phyloP scores from a whole-genome alignment of 768 basidiomycete genomes.

The Auricularia sp. region DNA sequence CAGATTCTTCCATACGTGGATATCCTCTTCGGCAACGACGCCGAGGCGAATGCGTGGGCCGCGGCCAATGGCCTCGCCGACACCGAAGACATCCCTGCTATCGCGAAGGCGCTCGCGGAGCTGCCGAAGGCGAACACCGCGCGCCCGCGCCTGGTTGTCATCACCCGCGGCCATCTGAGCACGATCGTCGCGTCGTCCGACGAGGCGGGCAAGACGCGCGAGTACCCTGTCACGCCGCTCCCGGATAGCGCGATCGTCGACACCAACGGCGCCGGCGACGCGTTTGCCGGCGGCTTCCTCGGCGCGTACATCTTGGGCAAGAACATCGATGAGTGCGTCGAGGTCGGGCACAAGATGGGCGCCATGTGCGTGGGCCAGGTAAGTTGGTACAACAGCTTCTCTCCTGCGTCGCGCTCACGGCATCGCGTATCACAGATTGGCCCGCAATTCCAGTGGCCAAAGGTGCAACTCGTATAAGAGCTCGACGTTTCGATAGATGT shows the following conservation, averaged over 20 bases:
- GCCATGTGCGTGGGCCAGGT: slow-evolving; percentile 70
- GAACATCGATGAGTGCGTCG: slow-evolving; percentile 61
- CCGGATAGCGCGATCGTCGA: slow-evolving; percentile 67
- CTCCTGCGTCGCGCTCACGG: not conserved
- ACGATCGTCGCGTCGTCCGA: slow-evolving; percentile 32
- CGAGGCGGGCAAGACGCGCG: slow-evolving; percentile 13
- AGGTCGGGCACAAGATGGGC: slow-evolving; percentile 80
- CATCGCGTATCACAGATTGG: slow-evolving; percentile 30
- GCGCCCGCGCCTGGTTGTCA: slow-evolving; percentile 64
- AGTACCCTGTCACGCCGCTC: slow-evolving; percentile 41
- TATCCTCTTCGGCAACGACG: slow-evolving; percentile 91
- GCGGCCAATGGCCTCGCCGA: slow-evolving; percentile 56
- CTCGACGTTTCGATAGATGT: not conserved
- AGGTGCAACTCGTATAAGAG: slow-evolving; percentile 34
- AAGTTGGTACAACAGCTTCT: slow-evolving; percentile 27
- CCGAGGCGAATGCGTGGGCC: slow-evolving; percentile 85
- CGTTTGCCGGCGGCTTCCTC: slow-evolving; percentile 92
- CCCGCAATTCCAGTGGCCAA: slow-evolving; percentile 48
- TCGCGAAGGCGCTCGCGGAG: slow-evolving; percentile 68
- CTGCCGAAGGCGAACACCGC: slow-evolving; percentile 78
- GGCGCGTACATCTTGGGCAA: slow-evolving; percentile 78
- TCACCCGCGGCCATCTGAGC: slow-evolving; percentile 35
- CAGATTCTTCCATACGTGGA: slow-evolving; percentile 77
- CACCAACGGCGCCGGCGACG: slow-evolving; percentile 97
- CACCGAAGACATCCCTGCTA: slow-evolving; percentile 50